Evolutionary conservation across 2,329 filamentous ascomycete species (phyloP), one percentile per base, ranked within the genome.

Genomic region (Grosmannia clavigera): DNA sequence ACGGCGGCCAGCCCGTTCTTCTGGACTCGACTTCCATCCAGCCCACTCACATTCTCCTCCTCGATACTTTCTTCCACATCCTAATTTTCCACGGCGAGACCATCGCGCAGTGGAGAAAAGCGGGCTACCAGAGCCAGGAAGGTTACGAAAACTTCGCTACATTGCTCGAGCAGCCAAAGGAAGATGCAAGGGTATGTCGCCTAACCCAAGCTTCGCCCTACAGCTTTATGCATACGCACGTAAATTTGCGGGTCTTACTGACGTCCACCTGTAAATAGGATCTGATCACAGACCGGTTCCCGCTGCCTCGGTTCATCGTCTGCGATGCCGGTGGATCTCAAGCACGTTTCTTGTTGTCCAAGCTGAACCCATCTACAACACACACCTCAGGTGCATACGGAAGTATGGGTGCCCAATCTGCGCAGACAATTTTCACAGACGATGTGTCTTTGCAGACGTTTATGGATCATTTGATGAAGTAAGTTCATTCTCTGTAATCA

Each of bases 381-480:
- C 94, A 99, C 72, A 96, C 94, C 0, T 92, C 88, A 0, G 90
- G 90, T 58, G 88, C 89, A 14, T 97, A 96, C 69, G 94, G 94
- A 60, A 92, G 91, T 63, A 88, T 92, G 56, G 85, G 88, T 35
- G 81, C 82, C 3, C 89, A 92, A 69, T 92, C 88, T 55, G 92
- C 92, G 10, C 94, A 99, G 74, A 99, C 94, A 5, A 99, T 99
- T 68, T 99, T 99, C 76, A 99, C 94, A 0, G 94, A 99, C 69
- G 94, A 99, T 73, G 94, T 99, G 59, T 96, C 91, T 59, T 77
- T 99, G 70, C 92, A 97, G 74, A 97, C 92, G 1, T 99, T 99
- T 71, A 99, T 99, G 94, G 94, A 99, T 69, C 92, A 97, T 75
- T 78, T 99, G 71, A 99, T 99, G 94, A 99, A 99, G 90, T 92